Base-by-base conservation (phyloP, 1,139 yeast species). In the Suhomyces anneliseae region DNA sequence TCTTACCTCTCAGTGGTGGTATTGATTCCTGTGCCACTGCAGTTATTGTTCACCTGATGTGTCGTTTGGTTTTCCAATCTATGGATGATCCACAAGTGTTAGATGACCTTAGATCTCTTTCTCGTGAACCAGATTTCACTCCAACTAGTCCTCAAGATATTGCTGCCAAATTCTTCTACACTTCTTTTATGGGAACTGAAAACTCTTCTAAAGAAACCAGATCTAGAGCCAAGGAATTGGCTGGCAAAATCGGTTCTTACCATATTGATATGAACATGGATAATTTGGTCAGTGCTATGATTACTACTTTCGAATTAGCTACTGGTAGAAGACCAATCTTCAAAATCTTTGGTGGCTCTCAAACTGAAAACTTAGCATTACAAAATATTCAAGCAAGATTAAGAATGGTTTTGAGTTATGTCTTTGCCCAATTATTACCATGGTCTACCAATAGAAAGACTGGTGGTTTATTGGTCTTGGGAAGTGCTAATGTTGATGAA, bases 11-110 rank as follows among this genome's bases (percentile, higher is more conserved):
- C 43, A 87, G 96, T 64, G 99, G 99, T 19, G 99, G 99, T 42
- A 92, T 95, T 52, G 99, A 93, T 64, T 87, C 96, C 27, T 95
- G 99, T 72, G 97, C 99, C 1, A 95, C 99, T 1, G 95, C 98
- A 0, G 88, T 88, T 15, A 90, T 95, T 57, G 96, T 93, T 26
- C 89, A 87, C 62, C 88, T 95, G 46, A 93, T 93, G 99, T 92
- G 98, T 64, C 75, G 90, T 41, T 70, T 92, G 34, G 97, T 92
- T 0, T 83, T 81, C 1, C 70, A 78, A 27, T 92, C 89, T 9
- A 79, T 85, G 43, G 60, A 66, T n/a, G 73, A 76, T 14, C 55
- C 74, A 46, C 90, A 85, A 57, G 98, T 93, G 3, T 76, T 90
- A 48, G 64, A 65, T 12, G 99, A 93, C 68, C 85, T 88, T 3